These are phyloP conservation scores for Aspergillus baeticus DNA, from an alignment of 495 filamentous ascomycete species.

Conservation along the genomic window DNA sequence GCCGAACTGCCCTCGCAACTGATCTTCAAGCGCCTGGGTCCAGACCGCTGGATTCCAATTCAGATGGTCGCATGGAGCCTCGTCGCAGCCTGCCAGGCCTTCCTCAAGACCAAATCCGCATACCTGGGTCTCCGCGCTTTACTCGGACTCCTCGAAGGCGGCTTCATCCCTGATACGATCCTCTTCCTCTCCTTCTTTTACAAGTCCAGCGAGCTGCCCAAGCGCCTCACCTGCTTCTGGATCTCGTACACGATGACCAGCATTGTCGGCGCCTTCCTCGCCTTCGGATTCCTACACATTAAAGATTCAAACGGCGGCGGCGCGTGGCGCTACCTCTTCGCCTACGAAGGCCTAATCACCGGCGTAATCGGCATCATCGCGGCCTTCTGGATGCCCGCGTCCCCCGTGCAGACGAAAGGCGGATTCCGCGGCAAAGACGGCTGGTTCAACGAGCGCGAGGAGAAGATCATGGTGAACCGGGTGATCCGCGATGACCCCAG, in stretches of 20 bases:
- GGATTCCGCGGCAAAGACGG: conserved; percentile 65
- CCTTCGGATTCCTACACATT: conserved; percentile 49
- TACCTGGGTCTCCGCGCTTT: conserved; percentile 63
- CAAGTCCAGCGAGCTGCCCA: conserved; percentile 61
- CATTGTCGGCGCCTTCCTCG: conserved; percentile 46
- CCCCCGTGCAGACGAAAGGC: conserved; percentile 62
- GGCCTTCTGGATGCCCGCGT: conserved; percentile 62
- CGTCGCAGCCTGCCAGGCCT: conserved; percentile 61
- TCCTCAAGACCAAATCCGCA: conserved; percentile 48
- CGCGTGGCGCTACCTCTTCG: conserved; percentile 41
- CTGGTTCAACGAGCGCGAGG: conserved; percentile 62
- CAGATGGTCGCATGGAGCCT: conserved; percentile 72
- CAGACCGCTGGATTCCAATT: conserved; percentile 73
- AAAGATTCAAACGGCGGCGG: conserved; percentile 26
- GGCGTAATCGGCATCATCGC: conserved; percentile 57
- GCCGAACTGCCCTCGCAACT: conserved; percentile 66
- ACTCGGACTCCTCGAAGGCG: conserved; percentile 53
- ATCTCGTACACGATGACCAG: conserved; percentile 49
- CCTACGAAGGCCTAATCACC: conserved; percentile 40
- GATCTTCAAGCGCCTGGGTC: conserved; percentile 63
- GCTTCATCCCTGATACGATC: background rate
- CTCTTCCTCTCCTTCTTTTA: conserved; percentile 30
- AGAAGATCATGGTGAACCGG: conserved; percentile 71
- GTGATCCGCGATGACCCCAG: conserved; percentile 72
- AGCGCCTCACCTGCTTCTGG: conserved; percentile 65